phyloP scores from a whole-genome alignment of 352 stramenopile genomes.

The Phytophthora rubi region DNA sequence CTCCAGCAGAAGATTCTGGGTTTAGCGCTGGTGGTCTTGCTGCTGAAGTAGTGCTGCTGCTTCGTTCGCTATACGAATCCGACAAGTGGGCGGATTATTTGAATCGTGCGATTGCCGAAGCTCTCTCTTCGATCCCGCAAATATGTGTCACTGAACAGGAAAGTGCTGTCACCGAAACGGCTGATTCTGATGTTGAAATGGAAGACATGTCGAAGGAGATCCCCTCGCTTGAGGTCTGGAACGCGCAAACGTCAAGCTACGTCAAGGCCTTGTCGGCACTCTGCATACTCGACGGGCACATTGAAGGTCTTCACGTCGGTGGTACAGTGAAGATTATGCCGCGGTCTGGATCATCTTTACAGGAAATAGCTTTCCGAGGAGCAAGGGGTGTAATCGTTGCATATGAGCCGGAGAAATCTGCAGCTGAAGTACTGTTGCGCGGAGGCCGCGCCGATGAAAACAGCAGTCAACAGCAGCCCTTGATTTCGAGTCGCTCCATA shows the following conservation, averaged over 20 bases:
- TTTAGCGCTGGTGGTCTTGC: slow-evolving; percentile 56
- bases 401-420: slow-evolving; percentile 84
- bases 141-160: slow-evolving; percentile 49
- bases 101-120: slow-evolving; percentile 63
- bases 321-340: slow-evolving; percentile 87
- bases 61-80: slow-evolving; percentile 83
- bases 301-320: slow-evolving; percentile 82
- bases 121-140: slow-evolving; percentile 57
- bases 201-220: slow-evolving; percentile 75
- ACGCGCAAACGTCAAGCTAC: slow-evolving; percentile 53
- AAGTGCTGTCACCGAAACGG: slow-evolving; percentile 15
- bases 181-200: slow-evolving; percentile 85
- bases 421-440: slow-evolving; percentile 79
- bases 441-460: slow-evolving; percentile 49
- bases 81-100: slow-evolving; percentile 75
- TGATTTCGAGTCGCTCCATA: slow-evolving; percentile 38
- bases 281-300: slow-evolving; percentile 84
- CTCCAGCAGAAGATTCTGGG: slow-evolving; percentile 25
- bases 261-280: slow-evolving; percentile 77
- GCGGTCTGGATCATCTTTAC: slow-evolving; percentile 63
- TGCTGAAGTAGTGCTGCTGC: slow-evolving; percentile 79
- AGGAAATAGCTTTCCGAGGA: slow-evolving; percentile 81
- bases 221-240: slow-evolving; percentile 64
- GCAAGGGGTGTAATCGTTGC: slow-evolving; percentile 76
- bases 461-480: slow-evolving; percentile 39